Percentiles rank a stretch among this genome's conserved stretches.
Evolutionary conservation across 768 basidiomycete genomes (phyloP).

Genomic region (Gloeopeniophorella convolvens): DNA sequence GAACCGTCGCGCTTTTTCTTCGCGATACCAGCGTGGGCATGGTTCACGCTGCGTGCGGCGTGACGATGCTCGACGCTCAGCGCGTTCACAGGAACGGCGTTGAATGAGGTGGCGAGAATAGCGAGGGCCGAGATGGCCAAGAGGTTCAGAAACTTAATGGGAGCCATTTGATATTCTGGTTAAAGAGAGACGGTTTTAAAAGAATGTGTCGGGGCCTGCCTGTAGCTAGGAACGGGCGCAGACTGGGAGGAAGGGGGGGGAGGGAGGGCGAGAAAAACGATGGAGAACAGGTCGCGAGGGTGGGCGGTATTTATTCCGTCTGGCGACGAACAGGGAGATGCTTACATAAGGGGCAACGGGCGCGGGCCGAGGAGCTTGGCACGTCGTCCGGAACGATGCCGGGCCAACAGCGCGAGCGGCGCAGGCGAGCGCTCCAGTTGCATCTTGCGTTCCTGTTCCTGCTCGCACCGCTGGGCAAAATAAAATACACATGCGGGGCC

Average conservation of each 20-base stretch:
- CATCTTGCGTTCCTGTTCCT: too few species aligned
- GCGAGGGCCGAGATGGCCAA: slow-evolving; percentile 54
- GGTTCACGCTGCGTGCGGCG: slow-evolving; percentile 40
- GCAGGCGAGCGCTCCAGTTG: too few species aligned
- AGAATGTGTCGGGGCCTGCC: slow-evolving; percentile 2
- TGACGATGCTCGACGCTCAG: slow-evolving; percentile 37
- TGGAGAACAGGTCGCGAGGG: too few species aligned
- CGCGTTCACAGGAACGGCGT: slow-evolving; percentile 43
- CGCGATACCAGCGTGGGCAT: slow-evolving; percentile 39
- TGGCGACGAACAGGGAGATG: too few species aligned
- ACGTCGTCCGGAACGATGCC: too few species aligned
- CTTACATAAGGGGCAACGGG: too few species aligned
- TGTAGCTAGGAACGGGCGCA: neutral
- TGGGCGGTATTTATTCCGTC: too few species aligned
- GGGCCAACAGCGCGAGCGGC: too few species aligned
- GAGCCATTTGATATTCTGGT: slow-evolving; percentile 46
- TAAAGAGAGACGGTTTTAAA: neutral
- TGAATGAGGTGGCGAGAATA: slow-evolving; percentile 46
- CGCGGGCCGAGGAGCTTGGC: too few species aligned
- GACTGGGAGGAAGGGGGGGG: neutral
- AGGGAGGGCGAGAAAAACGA: too few species aligned
- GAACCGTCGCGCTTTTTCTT: slow-evolving; percentile 42
- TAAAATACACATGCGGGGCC: too few species aligned
- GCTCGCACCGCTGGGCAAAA: too few species aligned
- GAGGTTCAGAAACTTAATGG: slow-evolving; percentile 48